phyloP scores from a whole-genome alignment of 306 rosid genomes.

The Cyclanthera cordifolia region DNA sequence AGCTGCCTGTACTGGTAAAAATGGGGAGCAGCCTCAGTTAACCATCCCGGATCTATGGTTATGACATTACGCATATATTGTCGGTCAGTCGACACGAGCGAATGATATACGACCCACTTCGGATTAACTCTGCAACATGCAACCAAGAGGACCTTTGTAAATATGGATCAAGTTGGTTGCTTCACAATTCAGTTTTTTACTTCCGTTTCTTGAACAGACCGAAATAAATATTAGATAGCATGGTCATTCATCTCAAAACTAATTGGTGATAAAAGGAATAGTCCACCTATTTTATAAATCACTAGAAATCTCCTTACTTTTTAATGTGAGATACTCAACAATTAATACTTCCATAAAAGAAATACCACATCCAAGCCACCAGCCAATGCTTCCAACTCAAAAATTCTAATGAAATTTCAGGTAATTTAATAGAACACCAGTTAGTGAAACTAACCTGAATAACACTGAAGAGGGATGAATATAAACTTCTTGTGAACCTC shows the following conservation, averaged over 20 bases:
- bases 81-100: constrained; percentile 73
- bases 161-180: too few species aligned
- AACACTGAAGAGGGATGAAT: constrained; percentile 87
- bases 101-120: constrained; percentile 70
- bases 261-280: too few species aligned
- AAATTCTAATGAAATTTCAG: neutral
- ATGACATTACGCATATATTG: constrained; percentile 87
- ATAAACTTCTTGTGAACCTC: constrained; percentile 82
- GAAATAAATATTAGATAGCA: too few species aligned
- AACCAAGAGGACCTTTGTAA: too few species aligned
- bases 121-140: constrained; percentile 69
- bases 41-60: constrained; percentile 67
- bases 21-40: constrained; percentile 78
- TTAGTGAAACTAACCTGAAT: constrained; percentile 51
- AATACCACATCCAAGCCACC: too few species aligned
- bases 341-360: too few species aligned
- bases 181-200: too few species aligned
- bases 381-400: neutral
- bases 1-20: constrained; percentile 57
- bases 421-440: neutral
- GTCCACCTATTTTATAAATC: too few species aligned
- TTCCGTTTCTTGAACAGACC: too few species aligned
- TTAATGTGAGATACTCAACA: too few species aligned
- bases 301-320: too few species aligned
- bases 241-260: too few species aligned